Percentiles rank a stretch among this genome's conserved stretches.
phyloP scores from a whole-genome alignment of 169 alveolate species.

The Eimeria sp. region DNA sequence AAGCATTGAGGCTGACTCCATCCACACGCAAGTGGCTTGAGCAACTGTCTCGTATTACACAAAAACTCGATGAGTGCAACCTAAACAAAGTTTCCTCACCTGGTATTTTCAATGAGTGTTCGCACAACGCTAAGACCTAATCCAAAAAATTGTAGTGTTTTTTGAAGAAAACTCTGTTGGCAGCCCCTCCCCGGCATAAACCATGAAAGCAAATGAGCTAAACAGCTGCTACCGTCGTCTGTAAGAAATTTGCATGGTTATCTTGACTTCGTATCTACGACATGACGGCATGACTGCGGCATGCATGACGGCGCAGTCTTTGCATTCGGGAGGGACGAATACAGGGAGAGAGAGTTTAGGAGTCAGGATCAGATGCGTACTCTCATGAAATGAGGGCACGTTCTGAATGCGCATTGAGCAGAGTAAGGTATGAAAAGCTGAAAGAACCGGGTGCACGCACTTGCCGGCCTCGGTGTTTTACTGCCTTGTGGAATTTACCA shows the following conservation, averaged over 20 bases:
- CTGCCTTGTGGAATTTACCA: neutral
- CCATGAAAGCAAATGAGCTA: neutral
- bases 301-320: neutral
- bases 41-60: neutral
- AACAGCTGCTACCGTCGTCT: neutral
- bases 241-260: neutral
- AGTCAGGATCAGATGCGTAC: neutral
- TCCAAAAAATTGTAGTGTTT: neutral
- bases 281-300: neutral
- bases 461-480: neutral
- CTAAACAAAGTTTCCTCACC: neutral
- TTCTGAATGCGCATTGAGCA: neutral
- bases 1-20: neutral
- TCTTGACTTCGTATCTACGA: neutral
- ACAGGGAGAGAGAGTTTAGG: neutral
- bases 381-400: neutral
- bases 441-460: neutral
- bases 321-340: neutral
- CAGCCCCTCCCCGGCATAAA: neutral
- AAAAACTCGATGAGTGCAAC: neutral
- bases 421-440: neutral
- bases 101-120: neutral
- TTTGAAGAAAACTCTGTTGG: too few species aligned
- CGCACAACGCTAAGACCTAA: neutral
- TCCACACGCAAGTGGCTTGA: neutral